Evolutionary conservation across 768 basidiomycete species (phyloP), one percentile per base, ranked within the genome.

Genomic region (Leucosporidium scottii): DNA sequence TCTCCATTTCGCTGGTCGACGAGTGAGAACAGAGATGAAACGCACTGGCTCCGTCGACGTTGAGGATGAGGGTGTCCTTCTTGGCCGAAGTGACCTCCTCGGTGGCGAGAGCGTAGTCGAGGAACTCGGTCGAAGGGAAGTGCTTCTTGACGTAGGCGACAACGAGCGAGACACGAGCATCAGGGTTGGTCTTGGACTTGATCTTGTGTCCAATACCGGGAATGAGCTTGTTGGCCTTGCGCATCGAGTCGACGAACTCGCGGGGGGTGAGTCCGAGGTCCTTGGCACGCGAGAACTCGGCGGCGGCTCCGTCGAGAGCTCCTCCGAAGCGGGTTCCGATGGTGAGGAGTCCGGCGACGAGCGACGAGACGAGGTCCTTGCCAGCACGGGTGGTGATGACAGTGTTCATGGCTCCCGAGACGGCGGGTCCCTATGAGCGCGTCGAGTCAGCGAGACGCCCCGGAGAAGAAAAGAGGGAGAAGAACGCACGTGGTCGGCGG

Each of bases 161-260:
- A 64, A 81, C 79, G 63, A 81, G 78, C 73, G 76, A 75, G 68
- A 81, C 81, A 70, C 81, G 80, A 39, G 78, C 71, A 72, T 80
- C 79, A 30, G 60, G 91, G 85, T 93, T 93, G 81, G 91, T 93
- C 72, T 92, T 90, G 73, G 88, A 91, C 86, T 99, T 99, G 84
- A 99, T 96, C 85, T 98, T 98, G 87, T 99, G 94, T 56, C 94
- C 94, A 73, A 99, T 99, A 83, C 94, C 94, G 73, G 87, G 89
- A 83, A 97, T 81, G 71, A 81, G 79, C 74, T 78, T 78, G 79
- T 81, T 82, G 64, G 78, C 78, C 75, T 80, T 80, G 74, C 81
- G 76, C 79, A 80, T 81, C 54, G 77, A 78, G 77, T 82, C 94
- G 74, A 99, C 94, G 74, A 99, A 98, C 79, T 99, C 93, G 76